These are phyloP conservation scores for Tremellales sp. DNA, from an alignment of 1,284 basidiomycete genomes.

Conservation along the genomic window DNA sequence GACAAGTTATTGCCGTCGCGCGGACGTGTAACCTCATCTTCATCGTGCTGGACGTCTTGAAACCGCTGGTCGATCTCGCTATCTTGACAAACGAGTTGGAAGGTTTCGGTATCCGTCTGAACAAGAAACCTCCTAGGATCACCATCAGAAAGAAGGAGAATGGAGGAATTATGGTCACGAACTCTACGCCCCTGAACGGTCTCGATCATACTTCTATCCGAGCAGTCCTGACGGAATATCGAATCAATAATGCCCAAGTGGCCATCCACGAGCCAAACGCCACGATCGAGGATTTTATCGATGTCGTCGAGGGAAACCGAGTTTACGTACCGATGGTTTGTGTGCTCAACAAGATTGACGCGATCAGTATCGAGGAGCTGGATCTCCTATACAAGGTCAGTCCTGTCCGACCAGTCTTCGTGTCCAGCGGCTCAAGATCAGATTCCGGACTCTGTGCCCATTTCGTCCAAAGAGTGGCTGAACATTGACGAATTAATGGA, in stretches of 20 bases:
- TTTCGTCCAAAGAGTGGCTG: conserved; percentile 79
- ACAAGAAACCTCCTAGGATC: conserved; percentile 91
- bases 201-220: conserved; percentile 95
- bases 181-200: conserved; percentile 95
- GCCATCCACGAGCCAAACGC: conserved; percentile 88
- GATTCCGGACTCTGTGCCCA: conserved; percentile 92
- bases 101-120: conserved; percentile 93
- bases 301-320: conserved; percentile 90
- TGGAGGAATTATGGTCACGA: conserved; percentile 88
- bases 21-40: conserved; percentile 98
- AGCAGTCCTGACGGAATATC: conserved; percentile 92
- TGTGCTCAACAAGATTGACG: conserved; percentile 78
- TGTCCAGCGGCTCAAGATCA: conserved; percentile 10
- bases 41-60: conserved; percentile 95
- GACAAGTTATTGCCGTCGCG: conserved; percentile 90
- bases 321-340: conserved; percentile 56
- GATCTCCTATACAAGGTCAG: conserved; percentile 68
- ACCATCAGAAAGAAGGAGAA: conserved; percentile 88
- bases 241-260: conserved; percentile 81
- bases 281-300: conserved; percentile 97
- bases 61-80: conserved; percentile 91
- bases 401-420: background rate
- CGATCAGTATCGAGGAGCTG: conserved; percentile 96
- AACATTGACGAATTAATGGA: conserved; percentile 95
- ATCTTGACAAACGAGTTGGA: conserved; percentile 89